These are phyloP conservation scores for Aristolochia contorta DNA, from an alignment of 164 flowering plant genomes.

Conservation along the genomic window DNA sequence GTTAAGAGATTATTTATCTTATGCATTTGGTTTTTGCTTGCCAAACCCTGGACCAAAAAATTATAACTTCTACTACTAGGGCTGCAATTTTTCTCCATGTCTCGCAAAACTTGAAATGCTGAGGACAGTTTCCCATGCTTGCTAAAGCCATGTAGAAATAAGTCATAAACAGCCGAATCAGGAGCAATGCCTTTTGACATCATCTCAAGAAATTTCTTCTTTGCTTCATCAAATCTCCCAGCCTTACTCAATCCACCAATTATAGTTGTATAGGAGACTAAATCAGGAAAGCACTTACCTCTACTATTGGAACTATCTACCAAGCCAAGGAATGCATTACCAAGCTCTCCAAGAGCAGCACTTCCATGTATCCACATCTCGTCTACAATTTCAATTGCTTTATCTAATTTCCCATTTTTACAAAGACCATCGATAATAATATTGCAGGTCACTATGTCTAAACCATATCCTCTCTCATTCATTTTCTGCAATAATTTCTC, in stretches of 20 bases:
- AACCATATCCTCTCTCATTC: slow-evolving; percentile 67
- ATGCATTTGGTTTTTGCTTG: slow-evolving; percentile 51
- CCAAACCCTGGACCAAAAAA: slow-evolving; percentile 66
- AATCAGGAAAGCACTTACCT: slow-evolving; percentile 64
- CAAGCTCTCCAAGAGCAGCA: slow-evolving; percentile 55
- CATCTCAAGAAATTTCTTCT: slow-evolving; percentile 75
- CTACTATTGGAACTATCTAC: slow-evolving; percentile 36
- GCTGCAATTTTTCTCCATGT: slow-evolving; percentile 82
- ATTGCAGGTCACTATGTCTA: slow-evolving; percentile 83
- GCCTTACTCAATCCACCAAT: slow-evolving; percentile 63
- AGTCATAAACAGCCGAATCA: slow-evolving; percentile 58
- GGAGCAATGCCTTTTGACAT: slow-evolving; percentile 51
- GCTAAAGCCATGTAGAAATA: slow-evolving; percentile 52
- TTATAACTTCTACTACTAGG: slow-evolving; percentile 67
- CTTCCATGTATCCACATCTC: slow-evolving; percentile 89
- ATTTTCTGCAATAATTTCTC: slow-evolving; percentile 74
- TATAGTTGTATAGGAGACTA: slow-evolving; percentile 67
- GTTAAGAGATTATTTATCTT: slow-evolving; percentile 63
- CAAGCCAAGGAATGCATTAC: slow-evolving; percentile 51
- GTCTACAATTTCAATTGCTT: slow-evolving; percentile 63
- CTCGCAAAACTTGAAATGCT: slow-evolving; percentile 81
- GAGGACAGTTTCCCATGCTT: slow-evolving; percentile 69
- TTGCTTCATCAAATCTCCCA: slow-evolving; percentile 81
- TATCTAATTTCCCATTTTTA: slow-evolving; percentile 58
- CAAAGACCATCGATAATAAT: slow-evolving; percentile 78